Evolutionary conservation across 805 yeast genomes (phyloP), one percentile per base, ranked within the genome.

Genomic region (Candida dendrica): DNA sequence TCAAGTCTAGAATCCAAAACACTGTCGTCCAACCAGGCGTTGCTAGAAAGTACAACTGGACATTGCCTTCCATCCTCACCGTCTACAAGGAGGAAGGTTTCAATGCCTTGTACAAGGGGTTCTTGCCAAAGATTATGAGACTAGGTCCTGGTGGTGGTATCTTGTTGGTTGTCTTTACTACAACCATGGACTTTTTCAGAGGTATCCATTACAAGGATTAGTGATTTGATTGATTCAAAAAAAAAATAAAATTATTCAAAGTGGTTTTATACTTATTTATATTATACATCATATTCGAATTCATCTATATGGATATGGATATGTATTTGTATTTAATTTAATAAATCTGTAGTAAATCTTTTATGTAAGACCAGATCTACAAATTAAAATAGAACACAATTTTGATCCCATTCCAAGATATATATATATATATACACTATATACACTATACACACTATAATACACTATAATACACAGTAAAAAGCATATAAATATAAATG

Each of bases 141-240:
- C 74, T 93, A 52, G 98, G 98, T 38, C 98, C 99, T 47, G 99
- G 99, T 59, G 99, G 99, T 64, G 99, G 99, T 72, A 89, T 93
- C 52, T 71, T 93, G 58, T 75, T 93, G 62, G 98, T 93, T 38
- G 98, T 93, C n/a, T 93, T 89, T 74, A 88, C 96, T 36, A 73
- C 88, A 19, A 80, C 90, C 49, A 89, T 90, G 95, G 96, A 90
- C 62, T 87, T 88, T 71, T 93, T 93, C 74, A 78, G 90, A 70
- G 38, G 44, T 6, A 48, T 55, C 24, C 60, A 58, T 39, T 56
- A 56, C 46, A 47, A 49, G n/a, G 30, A 27, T 27, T 22, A 22
- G 8, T 22, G 24, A 22, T 22, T 22, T 22, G 24, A 22, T 22
- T 22, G 24, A 6, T 22, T 22, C 8, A 22, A 22, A 22, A 22